Conservation (phyloP, 768 basidiomycete genomes). For the Cystofilobasidium bisporidii region DNA sequence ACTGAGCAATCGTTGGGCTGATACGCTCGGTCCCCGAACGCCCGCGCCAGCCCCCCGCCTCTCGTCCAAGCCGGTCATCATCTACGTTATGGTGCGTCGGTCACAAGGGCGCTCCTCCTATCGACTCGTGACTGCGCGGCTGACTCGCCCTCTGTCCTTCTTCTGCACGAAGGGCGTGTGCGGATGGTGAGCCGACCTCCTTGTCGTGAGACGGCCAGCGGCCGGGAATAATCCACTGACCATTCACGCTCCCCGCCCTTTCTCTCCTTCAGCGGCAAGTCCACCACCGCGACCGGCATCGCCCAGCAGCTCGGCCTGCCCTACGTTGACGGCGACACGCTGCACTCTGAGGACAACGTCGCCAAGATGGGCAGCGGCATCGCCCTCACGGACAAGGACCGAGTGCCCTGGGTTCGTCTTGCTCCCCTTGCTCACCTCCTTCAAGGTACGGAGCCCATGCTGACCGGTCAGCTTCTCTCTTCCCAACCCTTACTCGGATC, state of each 20-base stretch:
- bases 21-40: no score
- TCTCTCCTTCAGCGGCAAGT: conserved; percentile 19
- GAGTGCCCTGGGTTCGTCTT: conserved; percentile 22
- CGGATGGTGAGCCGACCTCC: conserved; percentile 11
- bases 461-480: neutral
- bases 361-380: conserved; percentile 16
- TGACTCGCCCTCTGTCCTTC: neutral
- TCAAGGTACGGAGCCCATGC: neutral
- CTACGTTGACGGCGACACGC: conserved; percentile 25
- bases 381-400: conserved; percentile 17
- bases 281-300: conserved; percentile 15
- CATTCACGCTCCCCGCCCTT: neutral
- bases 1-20: no score
- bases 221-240: neutral
- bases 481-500: neutral
- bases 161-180: conserved; percentile 13
- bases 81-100: conserved; percentile 9
- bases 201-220: neutral
- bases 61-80: conserved; percentile 12
- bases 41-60: neutral
- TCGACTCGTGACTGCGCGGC: neutral
- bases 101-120: no score
- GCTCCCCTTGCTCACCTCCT: neutral
- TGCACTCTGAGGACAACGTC: conserved; percentile 18
- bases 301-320: conserved; percentile 14